Evolutionary conservation across 176 grass and related monocot genomes (phyloP).

Genomic region (Zoysia japonica): DNA sequence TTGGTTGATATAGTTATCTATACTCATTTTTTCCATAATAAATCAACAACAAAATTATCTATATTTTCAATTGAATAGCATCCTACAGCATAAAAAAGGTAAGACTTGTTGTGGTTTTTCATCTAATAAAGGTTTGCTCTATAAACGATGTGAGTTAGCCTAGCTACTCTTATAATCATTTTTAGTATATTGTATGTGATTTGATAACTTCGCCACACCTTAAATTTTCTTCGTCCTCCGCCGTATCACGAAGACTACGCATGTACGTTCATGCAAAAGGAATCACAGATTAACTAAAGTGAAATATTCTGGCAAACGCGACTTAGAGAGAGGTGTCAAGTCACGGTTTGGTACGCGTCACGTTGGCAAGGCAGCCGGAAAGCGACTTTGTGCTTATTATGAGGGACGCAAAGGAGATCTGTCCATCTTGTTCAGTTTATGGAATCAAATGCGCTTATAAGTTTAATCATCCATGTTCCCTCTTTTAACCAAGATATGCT

Average conservation of each 20-base stretch:
- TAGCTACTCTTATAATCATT: no score
- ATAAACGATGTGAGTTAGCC: no score
- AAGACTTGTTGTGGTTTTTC: no score
- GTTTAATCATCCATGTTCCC: neutral
- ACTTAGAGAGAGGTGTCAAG: neutral
- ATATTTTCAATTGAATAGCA: no score
- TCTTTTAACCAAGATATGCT: neutral
- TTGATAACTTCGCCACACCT: no score
- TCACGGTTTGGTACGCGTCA: constrained; percentile 29
- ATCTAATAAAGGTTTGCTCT: no score
- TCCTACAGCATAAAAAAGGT: no score
- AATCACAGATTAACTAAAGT: constrained; percentile 23
- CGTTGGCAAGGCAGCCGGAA: neutral
- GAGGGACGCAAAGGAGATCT: neutral
- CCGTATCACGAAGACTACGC: neutral
- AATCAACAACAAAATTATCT: no score
- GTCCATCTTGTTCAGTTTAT: neutral
- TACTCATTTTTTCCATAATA: no score
- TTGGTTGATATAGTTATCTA: no score
- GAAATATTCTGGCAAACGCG: neutral
- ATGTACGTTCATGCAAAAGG: neutral
- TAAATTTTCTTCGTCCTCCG: no score
- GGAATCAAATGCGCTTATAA: constrained; percentile 12
- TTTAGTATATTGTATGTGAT: no score
- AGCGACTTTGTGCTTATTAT: neutral